phyloP scores from a whole-genome alignment of 2,329 filamentous ascomycete genomes.

The Fusarium sp. region DNA sequence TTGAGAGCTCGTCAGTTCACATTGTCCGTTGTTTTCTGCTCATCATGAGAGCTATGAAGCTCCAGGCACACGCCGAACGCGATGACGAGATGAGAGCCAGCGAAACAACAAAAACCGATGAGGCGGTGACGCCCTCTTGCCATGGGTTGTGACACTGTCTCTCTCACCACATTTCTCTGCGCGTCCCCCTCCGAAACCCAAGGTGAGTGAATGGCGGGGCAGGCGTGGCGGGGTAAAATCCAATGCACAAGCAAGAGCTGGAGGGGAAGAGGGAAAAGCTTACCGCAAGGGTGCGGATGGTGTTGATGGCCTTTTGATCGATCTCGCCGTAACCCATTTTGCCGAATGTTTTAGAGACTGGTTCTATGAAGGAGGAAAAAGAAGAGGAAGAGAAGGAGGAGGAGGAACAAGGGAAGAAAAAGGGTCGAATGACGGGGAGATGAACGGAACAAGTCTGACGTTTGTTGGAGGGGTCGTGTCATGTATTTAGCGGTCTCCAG shows the following conservation, averaged over 20 bases:
- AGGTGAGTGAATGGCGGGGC: constrained; percentile 39
- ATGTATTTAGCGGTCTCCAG: constrained; percentile 44
- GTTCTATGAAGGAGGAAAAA: constrained; percentile 37
- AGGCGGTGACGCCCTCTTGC: constrained; percentile 1
- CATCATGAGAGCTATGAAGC: not conserved
- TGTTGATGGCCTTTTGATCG: constrained; percentile 95
- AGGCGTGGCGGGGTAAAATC: constrained; percentile 50
- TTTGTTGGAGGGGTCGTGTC: constrained; percentile 48
- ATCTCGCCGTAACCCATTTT: constrained; percentile 88
- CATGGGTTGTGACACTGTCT: not conserved
- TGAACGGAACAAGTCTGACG: constrained; percentile 39
- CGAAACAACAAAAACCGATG: not conserved
- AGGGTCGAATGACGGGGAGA: constrained; percentile 40
- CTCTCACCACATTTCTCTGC: constrained; percentile 29
- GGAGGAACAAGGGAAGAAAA: constrained; percentile 41
- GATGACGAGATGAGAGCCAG: not conserved
- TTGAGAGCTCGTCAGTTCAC: constrained; percentile 41
- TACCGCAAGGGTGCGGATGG: constrained; percentile 95
- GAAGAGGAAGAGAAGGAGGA: constrained; percentile 40
- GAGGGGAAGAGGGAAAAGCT: constrained; percentile 52
- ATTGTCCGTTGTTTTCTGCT: constrained; percentile 5
- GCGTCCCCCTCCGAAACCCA: constrained; percentile 16
- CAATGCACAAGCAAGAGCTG: constrained; percentile 47
- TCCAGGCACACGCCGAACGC: not conserved
- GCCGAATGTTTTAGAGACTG: constrained; percentile 49